phyloP scores from a whole-genome alignment of 2,329 filamentous ascomycete genomes.

The Lachnum nothofagi region DNA sequence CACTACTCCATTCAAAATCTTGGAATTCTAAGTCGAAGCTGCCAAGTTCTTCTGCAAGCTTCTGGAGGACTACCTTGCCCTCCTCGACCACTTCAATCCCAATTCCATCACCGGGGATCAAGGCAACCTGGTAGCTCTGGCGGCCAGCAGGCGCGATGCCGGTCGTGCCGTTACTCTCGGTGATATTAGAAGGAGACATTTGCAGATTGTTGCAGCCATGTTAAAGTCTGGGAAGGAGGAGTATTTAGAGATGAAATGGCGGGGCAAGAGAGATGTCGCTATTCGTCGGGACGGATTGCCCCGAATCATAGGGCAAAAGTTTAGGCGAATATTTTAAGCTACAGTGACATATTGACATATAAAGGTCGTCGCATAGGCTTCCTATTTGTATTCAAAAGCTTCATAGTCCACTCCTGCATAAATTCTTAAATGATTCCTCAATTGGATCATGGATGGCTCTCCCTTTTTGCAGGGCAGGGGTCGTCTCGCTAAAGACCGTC shows the following conservation, averaged over 20 bases:
- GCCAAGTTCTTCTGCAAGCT: slow-evolving; percentile 45
- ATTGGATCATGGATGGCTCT: no score
- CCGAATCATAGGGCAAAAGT: neutral
- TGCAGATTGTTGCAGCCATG: neutral
- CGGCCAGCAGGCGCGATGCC: neutral
- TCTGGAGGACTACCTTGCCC: slow-evolving; percentile 55
- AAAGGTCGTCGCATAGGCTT: no score
- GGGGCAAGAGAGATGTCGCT: neutral
- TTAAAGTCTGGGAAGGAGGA: neutral
- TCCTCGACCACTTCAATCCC: slow-evolving; percentile 58
- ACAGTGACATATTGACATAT: no score
- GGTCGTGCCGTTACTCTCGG: neutral
- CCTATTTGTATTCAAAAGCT: no score
- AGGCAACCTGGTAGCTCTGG: slow-evolving; percentile 46
- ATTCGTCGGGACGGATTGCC: no score
- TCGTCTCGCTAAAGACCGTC: no score
- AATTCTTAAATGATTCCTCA: no score
- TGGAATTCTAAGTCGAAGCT: slow-evolving; percentile 58
- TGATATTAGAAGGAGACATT: neutral
- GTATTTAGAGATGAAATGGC: neutral
- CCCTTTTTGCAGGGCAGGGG: no score
- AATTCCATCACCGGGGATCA: slow-evolving; percentile 60
- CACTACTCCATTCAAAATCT: slow-evolving; percentile 55
- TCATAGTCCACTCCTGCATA: no score
- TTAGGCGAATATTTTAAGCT: neutral